Evolutionary conservation across 1,284 basidiomycete genomes (phyloP), one percentile per base, ranked within the genome.

Genomic region (Cutaneotrichosporon sp.): DNA sequence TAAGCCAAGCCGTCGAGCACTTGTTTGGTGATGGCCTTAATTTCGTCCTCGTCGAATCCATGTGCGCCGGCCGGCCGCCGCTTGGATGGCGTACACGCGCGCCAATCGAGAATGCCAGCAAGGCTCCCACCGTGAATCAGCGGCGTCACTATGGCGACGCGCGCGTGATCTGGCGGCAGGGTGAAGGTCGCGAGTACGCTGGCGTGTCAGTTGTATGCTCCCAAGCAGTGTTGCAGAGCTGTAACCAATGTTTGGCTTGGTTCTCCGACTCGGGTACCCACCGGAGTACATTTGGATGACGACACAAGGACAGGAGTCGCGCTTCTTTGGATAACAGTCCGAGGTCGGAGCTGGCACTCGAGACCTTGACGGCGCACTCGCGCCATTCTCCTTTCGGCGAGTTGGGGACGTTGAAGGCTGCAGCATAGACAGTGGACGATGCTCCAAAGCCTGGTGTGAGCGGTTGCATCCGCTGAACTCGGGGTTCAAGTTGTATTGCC

Each of bases 1-100:
- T 94, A 96, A 70, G 81, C 86, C 66, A 99, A 84, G 8, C 88
- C 95, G 60, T 89, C 83, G 65, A 97, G 86, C 16, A 94, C 90
- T 80, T 99, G 97, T 42, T 93, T 87, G 49, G 89, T 84, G 7
- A 77, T 72, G 36, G 69, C 70, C 63, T 78, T 78, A 61, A 75
- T 67, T 64, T 79, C 77, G 31, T 79, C 77, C 60, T 79, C 77
- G 26, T 65, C 59, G 50, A 79, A 63, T 0, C 56, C 62, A n/a
- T 11, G 21, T 13, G 9, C 38, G 13, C 31, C 51, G 14, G 50
- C 22, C 16, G 30, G 26, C 6, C 51, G 7, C 13, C 51, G 51
- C 30, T 53, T 53, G 6, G 51, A 53, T 7, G 51, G 31, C 8
- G 51, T 57, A n/a, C 56, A 38, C 9, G 67, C 62, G 32, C 76